Conservation (phyloP, 2,329 filamentous ascomycete genomes). For the Aspergillus clavatus region DNA sequence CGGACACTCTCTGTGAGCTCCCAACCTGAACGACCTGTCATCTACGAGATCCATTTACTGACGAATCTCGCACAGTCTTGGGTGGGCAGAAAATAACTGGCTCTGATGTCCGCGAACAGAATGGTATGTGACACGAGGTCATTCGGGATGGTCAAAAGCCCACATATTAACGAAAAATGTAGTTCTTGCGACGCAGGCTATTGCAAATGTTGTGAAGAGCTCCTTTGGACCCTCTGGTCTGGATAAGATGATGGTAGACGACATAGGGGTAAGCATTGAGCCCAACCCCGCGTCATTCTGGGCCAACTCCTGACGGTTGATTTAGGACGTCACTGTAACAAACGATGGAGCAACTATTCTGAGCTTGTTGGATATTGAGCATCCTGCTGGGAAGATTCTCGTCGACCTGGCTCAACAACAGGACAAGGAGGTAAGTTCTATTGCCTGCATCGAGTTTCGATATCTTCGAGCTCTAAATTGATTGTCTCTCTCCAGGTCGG, state of each 20-base stretch:
- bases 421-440: constrained; percentile 70
- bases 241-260: constrained; percentile 99
- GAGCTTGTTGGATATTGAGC: constrained; percentile 90
- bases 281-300: constrained; percentile 16
- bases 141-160: constrained; percentile 5
- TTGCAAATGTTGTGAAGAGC: constrained; percentile 98
- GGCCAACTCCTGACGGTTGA: constrained; percentile 13
- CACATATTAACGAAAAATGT: constrained; percentile 11
- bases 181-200: constrained; percentile 94
- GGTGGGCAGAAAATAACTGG: constrained; percentile 97
- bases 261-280: constrained; percentile 71
- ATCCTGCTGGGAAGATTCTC: constrained; percentile 96
- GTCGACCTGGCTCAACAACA: constrained; percentile 97
- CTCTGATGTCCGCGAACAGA: constrained; percentile 93
- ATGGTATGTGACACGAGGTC: constrained; percentile 57
- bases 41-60: constrained; percentile 20
- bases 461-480: constrained; percentile 3
- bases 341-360: constrained; percentile 98
- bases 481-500: constrained; percentile 56
- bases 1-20: constrained; percentile 75
- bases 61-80: constrained; percentile 57
- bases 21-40: neutral
- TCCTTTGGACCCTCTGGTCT: constrained; percentile 95
- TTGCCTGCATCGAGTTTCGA: neutral
- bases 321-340: constrained; percentile 90